A percentile compares a stretch with the other conserved stretches of the same genome.
These are phyloP conservation scores for Aspergillus wentii DNA, from an alignment of 495 filamentous ascomycete species.

Conservation along the genomic window DNA sequence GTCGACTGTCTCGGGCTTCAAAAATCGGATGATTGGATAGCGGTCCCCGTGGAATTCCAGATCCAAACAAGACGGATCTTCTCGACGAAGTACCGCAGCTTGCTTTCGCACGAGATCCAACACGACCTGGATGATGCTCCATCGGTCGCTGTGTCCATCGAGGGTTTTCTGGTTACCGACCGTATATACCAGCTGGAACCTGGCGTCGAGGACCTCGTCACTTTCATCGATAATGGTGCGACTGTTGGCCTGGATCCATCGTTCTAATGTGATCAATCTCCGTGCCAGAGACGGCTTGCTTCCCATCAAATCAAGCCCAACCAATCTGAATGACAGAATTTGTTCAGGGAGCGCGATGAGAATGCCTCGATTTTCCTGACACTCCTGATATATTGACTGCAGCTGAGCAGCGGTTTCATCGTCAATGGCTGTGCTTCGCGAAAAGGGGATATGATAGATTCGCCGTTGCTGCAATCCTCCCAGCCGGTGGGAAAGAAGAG, in stretches of 20 bases:
- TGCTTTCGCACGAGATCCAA: constrained; percentile 37
- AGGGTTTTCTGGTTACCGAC: constrained; percentile 52
- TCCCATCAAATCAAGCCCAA: constrained; percentile 50
- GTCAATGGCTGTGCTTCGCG: constrained; percentile 42
- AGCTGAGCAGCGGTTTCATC: constrained; percentile 8
- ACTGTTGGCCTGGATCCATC: constrained; percentile 32
- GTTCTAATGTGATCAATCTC: constrained; percentile 34
- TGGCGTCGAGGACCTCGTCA: constrained; percentile 58
- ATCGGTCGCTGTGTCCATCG: constrained; percentile 55
- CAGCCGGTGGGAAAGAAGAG: constrained; percentile 55
- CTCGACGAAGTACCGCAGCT: constrained; percentile 4
- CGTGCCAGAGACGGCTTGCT: constrained; percentile 17
- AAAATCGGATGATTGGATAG: constrained; percentile 20
- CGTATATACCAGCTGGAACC: constrained; percentile 64
- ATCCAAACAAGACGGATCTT: neutral
- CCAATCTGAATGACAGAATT: constrained; percentile 62
- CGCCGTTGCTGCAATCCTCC: constrained; percentile 55
- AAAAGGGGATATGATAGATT: constrained; percentile 60
- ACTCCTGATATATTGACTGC: constrained; percentile 29
- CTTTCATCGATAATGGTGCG: constrained; percentile 63
- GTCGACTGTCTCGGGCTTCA: constrained; percentile 6
- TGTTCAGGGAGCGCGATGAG: constrained; percentile 67
- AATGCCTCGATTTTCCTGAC: constrained; percentile 46
- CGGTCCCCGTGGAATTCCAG: constrained; percentile 4
- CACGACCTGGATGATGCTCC: constrained; percentile 54